A percentile compares a stretch with the other conserved stretches of the same genome.
Conservation (phyloP, 257 asterid genomes). For the Solanum pimpinellifolium region DNA sequence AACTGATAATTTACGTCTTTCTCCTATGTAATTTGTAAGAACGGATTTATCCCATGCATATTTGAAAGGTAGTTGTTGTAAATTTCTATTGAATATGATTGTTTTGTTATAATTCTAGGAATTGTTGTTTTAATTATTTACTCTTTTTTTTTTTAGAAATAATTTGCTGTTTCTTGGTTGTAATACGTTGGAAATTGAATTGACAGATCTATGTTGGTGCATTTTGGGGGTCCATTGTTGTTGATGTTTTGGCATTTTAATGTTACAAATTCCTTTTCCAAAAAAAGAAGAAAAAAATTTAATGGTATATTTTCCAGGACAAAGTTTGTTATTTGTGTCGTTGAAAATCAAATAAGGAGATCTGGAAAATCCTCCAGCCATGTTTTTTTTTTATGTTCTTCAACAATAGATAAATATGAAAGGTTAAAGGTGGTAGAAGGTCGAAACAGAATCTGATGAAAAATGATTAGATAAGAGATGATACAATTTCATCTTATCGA, state of each 20-base stretch:
- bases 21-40: not conserved
- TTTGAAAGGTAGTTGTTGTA: not conserved
- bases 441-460: fast-evolving
- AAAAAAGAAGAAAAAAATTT: not conserved
- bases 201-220: not conserved
- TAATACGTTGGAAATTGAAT: not conserved
- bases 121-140: not conserved
- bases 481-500: not conserved
- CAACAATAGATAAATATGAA: not conserved
- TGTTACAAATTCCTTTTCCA: not conserved
- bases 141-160: not conserved
- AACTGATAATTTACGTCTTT: not conserved
- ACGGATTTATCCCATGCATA: not conserved
- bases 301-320: not conserved
- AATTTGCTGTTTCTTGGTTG: not conserved
- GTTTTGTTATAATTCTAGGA: not conserved
- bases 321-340: not conserved
- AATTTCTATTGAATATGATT: not conserved
- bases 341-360: not conserved
- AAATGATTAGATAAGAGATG: not conserved
- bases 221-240: not conserved
- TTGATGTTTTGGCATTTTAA: not conserved
- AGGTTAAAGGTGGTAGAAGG: fast-evolving
- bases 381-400: too few species aligned
- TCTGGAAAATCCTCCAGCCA: not conserved